A percentile compares a stretch with the other conserved stretches of the same genome.
phyloP scores from a whole-genome alignment of 306 rosid genomes.

The Acmispon strigosus region DNA sequence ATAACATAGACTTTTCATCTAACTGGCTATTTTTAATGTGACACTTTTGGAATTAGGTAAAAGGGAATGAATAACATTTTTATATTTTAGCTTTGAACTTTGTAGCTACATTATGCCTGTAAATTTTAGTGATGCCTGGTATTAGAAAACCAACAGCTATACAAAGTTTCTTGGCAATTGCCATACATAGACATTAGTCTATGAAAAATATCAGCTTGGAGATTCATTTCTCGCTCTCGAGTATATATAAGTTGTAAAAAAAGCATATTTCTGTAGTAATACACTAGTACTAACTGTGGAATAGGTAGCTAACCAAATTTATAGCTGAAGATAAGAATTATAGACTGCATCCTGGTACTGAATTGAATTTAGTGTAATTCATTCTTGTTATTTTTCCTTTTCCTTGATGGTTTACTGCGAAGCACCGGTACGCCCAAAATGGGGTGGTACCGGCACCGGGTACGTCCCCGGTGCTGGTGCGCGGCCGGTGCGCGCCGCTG shows the following conservation, averaged over 20 bases:
- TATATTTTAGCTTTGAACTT: slow-evolving; percentile 9
- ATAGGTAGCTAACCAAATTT: neutral
- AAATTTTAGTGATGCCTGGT: neutral
- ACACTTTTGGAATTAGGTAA: neutral
- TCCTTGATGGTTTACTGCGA: too few species aligned
- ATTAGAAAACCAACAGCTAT: neutral
- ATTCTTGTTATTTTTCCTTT: neutral
- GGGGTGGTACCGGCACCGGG: too few species aligned
- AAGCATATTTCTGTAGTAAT: neutral
- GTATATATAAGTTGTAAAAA: neutral
- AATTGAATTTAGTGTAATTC: slow-evolving; percentile 4
- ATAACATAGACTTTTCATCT: neutral
- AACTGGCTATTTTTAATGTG: neutral
- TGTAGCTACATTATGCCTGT: neutral
- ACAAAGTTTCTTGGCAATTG: neutral
- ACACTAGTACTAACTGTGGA: neutral
- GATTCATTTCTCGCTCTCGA: neutral
- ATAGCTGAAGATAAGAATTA: neutral
- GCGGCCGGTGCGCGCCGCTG: too few species aligned
- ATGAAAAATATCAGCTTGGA: neutral
- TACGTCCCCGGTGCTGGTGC: too few species aligned
- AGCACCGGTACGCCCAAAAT: too few species aligned
- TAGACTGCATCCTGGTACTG: neutral
- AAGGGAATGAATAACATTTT: neutral
- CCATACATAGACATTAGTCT: neutral